Conservation (phyloP, 768 basidiomycete genomes). For the Boletus coccyginus region DNA sequence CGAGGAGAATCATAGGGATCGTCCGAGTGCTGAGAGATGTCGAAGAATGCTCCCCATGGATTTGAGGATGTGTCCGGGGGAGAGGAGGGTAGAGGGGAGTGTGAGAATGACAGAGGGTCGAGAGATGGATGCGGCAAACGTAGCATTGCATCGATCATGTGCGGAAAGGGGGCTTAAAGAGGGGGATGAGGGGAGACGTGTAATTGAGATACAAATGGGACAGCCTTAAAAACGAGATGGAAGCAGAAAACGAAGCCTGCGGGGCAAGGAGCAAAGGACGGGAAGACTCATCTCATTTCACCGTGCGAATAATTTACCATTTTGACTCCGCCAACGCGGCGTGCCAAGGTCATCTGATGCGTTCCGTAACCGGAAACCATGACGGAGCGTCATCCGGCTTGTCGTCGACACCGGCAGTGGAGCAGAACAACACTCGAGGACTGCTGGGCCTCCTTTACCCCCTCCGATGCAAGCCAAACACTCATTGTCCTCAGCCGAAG, state of each 20-base stretch:
- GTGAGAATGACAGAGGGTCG: conserved; percentile 9
- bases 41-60: conserved; percentile 11
- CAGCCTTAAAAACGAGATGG: not conserved
- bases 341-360: not conserved
- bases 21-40: not conserved
- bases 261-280: conserved; percentile 16
- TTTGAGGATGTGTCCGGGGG: conserved; percentile 3
- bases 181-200: not conserved
- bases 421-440: no score
- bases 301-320: conserved; percentile 13
- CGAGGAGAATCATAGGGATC: not conserved
- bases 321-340: not conserved
- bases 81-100: conserved; percentile 1
- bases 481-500: no score
- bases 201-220: not conserved
- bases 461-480: no score
- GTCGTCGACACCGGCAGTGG: no score
- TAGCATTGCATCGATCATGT: conserved; percentile 3
- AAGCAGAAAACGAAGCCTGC: not conserved
- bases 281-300: conserved; percentile 18
- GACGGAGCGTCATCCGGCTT: no score
- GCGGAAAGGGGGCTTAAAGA: not conserved
- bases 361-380: not conserved
- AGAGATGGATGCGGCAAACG: not conserved
- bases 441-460: no score